Evolutionary conservation across 352 stramenopile genomes (phyloP).

Genomic region (Phytophthora europaea): DNA sequence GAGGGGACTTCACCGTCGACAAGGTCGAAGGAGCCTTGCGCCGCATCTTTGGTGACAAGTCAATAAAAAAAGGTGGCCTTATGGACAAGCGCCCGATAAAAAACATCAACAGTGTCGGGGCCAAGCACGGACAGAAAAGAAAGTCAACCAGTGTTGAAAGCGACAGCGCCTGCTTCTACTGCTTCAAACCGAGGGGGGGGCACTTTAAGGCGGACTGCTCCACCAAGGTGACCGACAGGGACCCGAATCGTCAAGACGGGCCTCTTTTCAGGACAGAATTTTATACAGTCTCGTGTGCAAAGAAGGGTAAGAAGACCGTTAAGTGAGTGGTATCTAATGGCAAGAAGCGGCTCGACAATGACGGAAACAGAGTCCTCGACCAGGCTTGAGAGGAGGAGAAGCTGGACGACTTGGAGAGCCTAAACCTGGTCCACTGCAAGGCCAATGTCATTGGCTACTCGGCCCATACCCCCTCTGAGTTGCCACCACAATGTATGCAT

Average conservation of each 20-base stretch:
- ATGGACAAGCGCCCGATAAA: background rate
- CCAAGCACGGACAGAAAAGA: conserved; percentile 3
- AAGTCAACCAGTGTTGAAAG: background rate
- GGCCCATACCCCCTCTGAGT: too few relatives aligned
- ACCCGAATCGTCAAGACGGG: conserved; percentile 7
- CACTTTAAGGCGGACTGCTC: conserved; percentile 17
- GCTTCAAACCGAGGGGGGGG: conserved; percentile 7
- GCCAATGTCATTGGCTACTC: too few relatives aligned
- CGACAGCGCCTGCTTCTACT: conserved; percentile 5
- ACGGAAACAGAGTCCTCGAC: too few relatives aligned
- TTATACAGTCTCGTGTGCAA: conserved; percentile 6
- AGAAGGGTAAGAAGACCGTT: conserved; percentile 14
- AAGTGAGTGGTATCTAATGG: conserved; percentile 5
- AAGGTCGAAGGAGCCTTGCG: conserved; percentile 11
- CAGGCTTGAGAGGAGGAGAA: too few relatives aligned
- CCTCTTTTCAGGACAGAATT: conserved; percentile 14
- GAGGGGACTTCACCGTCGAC: conserved; percentile 11
- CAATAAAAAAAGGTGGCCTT: conserved; percentile 11
- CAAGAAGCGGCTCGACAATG: too few relatives aligned
- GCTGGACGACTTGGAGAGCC: too few relatives aligned
- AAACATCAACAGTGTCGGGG: background rate
- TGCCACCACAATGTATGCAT: too few relatives aligned
- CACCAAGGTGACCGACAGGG: background rate
- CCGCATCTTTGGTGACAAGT: conserved; percentile 20
- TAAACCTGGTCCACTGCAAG: too few relatives aligned